A percentile compares a stretch with the other conserved stretches of the same genome.
Conservation (phyloP, 306 rosid genomes). For the Inga leiocalycina region DNA sequence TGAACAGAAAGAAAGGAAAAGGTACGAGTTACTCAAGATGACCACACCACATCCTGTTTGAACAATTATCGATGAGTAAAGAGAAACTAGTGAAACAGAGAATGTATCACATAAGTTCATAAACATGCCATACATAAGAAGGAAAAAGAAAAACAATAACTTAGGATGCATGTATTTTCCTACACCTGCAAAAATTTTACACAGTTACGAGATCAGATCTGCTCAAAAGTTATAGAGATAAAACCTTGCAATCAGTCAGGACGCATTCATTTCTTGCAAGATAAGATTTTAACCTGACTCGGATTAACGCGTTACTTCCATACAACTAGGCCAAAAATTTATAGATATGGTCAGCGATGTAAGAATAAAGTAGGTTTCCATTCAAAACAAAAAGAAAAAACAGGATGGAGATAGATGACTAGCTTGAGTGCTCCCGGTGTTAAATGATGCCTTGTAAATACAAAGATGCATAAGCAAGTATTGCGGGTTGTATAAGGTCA, state of each 20-base stretch:
- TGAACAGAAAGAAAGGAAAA: constrained; percentile 30
- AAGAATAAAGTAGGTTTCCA: not conserved
- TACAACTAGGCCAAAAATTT: not conserved
- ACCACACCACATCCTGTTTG: not conserved
- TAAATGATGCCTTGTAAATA: not conserved
- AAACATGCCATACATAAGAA: not conserved
- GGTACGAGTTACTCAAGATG: not conserved
- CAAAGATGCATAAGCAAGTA: not conserved
- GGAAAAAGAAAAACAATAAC: not conserved
- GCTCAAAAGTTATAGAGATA: not conserved
- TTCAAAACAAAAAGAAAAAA: not conserved
- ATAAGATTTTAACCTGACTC: not conserved
- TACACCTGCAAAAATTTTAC: not conserved
- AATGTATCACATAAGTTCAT: not conserved
- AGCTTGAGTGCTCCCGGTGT: not conserved
- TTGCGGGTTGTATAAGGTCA: not conserved
- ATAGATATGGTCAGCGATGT: not conserved
- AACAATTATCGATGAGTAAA: not conserved
- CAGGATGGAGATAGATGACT: not conserved
- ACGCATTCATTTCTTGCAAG: not conserved
- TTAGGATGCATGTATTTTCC: not conserved
- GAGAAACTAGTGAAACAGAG: not conserved
- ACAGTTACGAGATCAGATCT: not conserved
- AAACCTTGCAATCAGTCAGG: not conserved
- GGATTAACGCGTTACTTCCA: not conserved